Evolutionary conservation across 164 flowering plant genomes (phyloP), one percentile per base, ranked within the genome.

Genomic region (Tetrastigma voinierianum): DNA sequence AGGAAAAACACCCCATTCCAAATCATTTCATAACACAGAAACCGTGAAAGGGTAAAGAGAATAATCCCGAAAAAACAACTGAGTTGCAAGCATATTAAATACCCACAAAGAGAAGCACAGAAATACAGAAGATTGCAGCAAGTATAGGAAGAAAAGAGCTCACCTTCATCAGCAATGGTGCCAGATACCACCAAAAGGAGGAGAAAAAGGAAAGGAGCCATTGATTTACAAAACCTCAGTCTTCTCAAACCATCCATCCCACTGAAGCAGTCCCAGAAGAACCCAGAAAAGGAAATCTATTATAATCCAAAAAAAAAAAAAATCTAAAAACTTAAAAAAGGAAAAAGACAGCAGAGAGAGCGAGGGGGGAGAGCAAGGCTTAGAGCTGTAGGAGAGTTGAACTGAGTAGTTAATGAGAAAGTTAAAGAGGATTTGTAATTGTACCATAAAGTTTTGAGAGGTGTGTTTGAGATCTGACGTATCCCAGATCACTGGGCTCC

Each of bases 111-210:
- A 51, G 46, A 53, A 17, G n/a, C 46, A 43, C 10, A 46, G 21
- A 44, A 21, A 46, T 21, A 13, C 19, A 18, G 45, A 20, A 10
- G 68, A 51, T 4, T 20, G 5, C 40, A 62, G 23, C 43, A 47
- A 23, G 3, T 2, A 13, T 0, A 43, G 24, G 48, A 51, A 62
- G 12, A 70, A 47, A 21, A 65, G 57, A 67, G 25, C 77, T 68
- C 23, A 77, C 77, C 75, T 57, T 67, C 71, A 61, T 61, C 70
- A 47, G 73, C 77, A 47, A 62, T 61, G 61, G 62, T 74, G 56
- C 52, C 61, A 52, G 73, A 77, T 10, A 59, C 66, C 46, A 68
- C 32, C 7, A 76, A 57, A 9, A 77, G 52, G 15, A 70, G 54
- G 52, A 77, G 61, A 16, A 71, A 46, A 9, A 72, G 53, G 17